These are phyloP conservation scores for Leccinum fibrillosum DNA, from an alignment of 768 basidiomycete genomes.

Conservation along the genomic window DNA sequence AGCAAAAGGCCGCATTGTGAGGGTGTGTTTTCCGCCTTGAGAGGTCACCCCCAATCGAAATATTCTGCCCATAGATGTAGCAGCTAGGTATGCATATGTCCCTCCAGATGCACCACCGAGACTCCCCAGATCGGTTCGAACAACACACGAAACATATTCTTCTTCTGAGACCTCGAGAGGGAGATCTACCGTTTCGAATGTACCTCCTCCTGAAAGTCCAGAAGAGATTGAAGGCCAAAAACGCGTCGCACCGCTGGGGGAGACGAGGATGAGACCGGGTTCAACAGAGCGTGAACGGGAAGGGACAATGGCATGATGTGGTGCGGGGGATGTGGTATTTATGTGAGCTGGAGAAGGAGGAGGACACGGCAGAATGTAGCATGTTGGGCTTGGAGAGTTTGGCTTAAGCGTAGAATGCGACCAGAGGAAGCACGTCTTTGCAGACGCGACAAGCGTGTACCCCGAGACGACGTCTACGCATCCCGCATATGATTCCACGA, in stretches of 20 bases:
- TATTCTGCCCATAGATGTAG: constrained; percentile 64
- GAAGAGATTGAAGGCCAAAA: constrained; percentile 90
- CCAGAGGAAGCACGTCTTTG: no score
- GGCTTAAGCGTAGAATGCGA: constrained; percentile 55
- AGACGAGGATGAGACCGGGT: constrained; percentile 82
- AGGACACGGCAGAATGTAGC: constrained; percentile 80
- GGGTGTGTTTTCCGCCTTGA: constrained; percentile 63
- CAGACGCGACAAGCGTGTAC: no score
- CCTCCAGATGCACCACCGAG: constrained; percentile 6
- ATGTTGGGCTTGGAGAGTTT: constrained; percentile 55
- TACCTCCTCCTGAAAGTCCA: constrained; percentile 77
- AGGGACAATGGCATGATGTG: constrained; percentile 57
- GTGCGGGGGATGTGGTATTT: constrained; percentile 52
- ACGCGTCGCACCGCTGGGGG: constrained; percentile 65
- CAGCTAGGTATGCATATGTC: constrained; percentile 46
- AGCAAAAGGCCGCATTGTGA: constrained; percentile 58
- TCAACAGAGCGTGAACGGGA: constrained; percentile 52
- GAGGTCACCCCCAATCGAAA: constrained; percentile 65
- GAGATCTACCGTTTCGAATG: constrained; percentile 47
- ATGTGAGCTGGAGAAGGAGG: constrained; percentile 36
- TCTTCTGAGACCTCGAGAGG: constrained; percentile 42
- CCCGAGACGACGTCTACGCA: no score
- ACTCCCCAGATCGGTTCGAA: constrained; percentile 57
- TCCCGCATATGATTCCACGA: no score
- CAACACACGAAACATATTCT: constrained; percentile 65